Evolutionary conservation across 768 basidiomycete genomes (phyloP), one percentile per base, ranked within the genome.

Genomic region (Termitomyces sp.): DNA sequence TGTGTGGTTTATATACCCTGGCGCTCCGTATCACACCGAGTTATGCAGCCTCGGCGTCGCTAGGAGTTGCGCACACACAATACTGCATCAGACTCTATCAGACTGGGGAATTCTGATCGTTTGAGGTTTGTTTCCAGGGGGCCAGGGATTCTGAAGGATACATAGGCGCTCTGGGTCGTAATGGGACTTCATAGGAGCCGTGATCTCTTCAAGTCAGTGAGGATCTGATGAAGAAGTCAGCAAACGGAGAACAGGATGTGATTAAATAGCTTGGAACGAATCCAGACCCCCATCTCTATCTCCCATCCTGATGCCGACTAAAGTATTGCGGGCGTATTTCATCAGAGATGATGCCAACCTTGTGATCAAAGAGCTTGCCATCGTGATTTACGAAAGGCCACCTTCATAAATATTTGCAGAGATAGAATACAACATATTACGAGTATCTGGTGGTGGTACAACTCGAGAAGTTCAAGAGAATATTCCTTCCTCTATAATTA

Each of bases 1-100:
- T 34, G 56, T 43, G n/a, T 50, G 56, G 65, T 69, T 67, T 77
- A 74, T 77, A 75, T 76, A 70, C 57, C 50, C 46, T 54, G 27
- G 33, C 6, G 13, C 18, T 39, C 63, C 62, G 53, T 58, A 49
- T 53, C 52, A 61, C 53, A 47, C 60, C 57, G 59, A 34, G 20
- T 53, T 47, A 45, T 50, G 56, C 57, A 59, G 32, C 46, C 33
- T 58, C 39, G 52, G 37, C 33, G 55, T 62, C 55, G 54, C 54
- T 32, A 65, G 56, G 51, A 45, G 16, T 16, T 16, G 33, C 3
- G 48, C 51, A 59, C 18, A 20, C 30, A 3, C 7, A 7, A 7
- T 30, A 3, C 20, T n/a, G 40, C n/a, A 42, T 22, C 40, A 42
- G 8, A 58, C 48, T 20, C 26, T 47, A 9, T n/a, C n/a, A n/a